Evolutionary conservation across 2,329 filamentous ascomycete genomes (phyloP), one percentile per base, ranked within the genome.

Genomic region (Teratosphaeriaceae sp.): DNA sequence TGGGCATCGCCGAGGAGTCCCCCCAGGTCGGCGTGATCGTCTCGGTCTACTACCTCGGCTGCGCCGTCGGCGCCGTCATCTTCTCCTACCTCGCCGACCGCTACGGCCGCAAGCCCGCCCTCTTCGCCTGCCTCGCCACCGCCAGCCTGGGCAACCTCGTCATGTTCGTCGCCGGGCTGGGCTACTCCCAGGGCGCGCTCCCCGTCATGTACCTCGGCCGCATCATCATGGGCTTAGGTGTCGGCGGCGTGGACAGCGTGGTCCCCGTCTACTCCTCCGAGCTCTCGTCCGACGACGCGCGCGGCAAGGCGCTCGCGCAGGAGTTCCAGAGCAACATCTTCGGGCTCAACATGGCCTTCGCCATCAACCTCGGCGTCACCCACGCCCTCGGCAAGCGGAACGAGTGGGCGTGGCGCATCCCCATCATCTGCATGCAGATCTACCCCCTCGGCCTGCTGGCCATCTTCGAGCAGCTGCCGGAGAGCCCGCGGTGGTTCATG

Each of bases 311-410:
- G 1, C 58, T 82, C 33, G 76, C 76, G 1, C 75, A 82, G 53
- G 77, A 81, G 51, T 82, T 82, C 52, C 78, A 81, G 56, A 74
- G 72, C 58, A 82, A 82, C 50, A 80, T 82, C 48, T 76, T 80
- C 43, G 76, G 78, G 0, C 59, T 82, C 2, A 68, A 79, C 45
- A 72, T 79, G 70, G 78, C 77, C 0, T 81, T 80, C 56, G 71
- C 65, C 0, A 73, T 80, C 57, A 82, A 81, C 50, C 62, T 80
- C 1, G 67, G 62, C 1, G 67, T 78, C 2, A 80, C 77, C 0
- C 59, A 71, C 5, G 56, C 58, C 1, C 64, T 80, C 3, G 76
- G 77, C 2, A 79, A 80, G 29, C 21, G 9, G 6, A 41, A 41
- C 21, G 38, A 41, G 21, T 41, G 38, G 38, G 38, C 38, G 13